Evolutionary conservation across 495 filamentous ascomycete genomes (phyloP).

Genomic region (Penicillium lividum): DNA sequence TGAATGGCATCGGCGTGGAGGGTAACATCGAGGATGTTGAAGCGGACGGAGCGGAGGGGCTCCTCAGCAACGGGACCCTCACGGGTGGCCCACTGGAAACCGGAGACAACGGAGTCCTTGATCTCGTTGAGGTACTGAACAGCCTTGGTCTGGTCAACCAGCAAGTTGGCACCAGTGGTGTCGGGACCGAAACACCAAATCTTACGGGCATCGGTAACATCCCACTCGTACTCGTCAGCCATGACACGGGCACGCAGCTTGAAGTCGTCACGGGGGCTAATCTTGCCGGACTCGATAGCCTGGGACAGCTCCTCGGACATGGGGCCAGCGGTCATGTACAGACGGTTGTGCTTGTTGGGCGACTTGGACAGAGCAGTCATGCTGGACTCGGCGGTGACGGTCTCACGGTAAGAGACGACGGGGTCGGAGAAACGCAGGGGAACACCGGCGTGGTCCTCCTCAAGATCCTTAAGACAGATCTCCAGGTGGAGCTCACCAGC

Average conservation of each 20-base stretch:
- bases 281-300: slow-evolving; percentile 90
- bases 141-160: slow-evolving; percentile 99
- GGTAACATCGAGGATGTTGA: slow-evolving; percentile 99
- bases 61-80: slow-evolving; percentile 98
- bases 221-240: slow-evolving; percentile 97
- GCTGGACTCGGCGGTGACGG: slow-evolving; percentile 75
- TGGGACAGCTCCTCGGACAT: slow-evolving; percentile 86
- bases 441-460: slow-evolving; percentile 99
- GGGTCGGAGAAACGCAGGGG: slow-evolving; percentile 95
- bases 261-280: slow-evolving; percentile 96
- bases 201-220: slow-evolving; percentile 99
- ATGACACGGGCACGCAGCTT: slow-evolving; percentile 96
- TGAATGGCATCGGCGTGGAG: slow-evolving; percentile 99
- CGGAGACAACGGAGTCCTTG: slow-evolving; percentile 99
- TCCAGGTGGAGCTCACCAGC: slow-evolving; percentile 99
- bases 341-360: slow-evolving; percentile 99
- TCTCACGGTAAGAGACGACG: slow-evolving; percentile 97
- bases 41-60: slow-evolving; percentile 94
- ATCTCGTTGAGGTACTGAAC: slow-evolving; percentile 99
- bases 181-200: slow-evolving; percentile 99
- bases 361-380: slow-evolving; percentile 99
- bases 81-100: slow-evolving; percentile 99
- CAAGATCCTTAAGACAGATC: slow-evolving; percentile 99
- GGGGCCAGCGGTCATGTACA: slow-evolving; percentile 90
- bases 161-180: slow-evolving; percentile 94